Conservation (phyloP, 2,329 filamentous ascomycete genomes). For the Bipolaris gigantea region DNA sequence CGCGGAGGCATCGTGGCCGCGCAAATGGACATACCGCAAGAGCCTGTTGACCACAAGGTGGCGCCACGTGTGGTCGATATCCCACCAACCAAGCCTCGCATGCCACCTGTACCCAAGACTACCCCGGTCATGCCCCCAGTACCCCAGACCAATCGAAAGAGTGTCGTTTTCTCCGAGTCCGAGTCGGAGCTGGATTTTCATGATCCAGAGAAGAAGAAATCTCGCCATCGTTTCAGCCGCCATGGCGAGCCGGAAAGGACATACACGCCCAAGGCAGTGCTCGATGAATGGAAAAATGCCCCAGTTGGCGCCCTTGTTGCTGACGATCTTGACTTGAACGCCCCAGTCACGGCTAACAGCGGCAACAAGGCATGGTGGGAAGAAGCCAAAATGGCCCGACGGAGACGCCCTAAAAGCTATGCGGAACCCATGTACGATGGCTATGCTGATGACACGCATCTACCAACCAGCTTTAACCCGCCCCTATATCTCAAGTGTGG, state of each 20-base stretch:
- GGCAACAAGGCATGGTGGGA: conserved; percentile 74
- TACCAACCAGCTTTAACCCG: conserved; percentile 77
- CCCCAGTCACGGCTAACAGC: conserved; percentile 31
- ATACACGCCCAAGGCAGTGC: conserved; percentile 62
- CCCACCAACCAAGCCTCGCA: conserved; percentile 24
- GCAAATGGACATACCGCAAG: conserved; percentile 45
- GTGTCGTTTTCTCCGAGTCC: conserved; percentile 46
- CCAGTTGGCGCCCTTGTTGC: conserved; percentile 44
- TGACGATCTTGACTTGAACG: conserved; percentile 50
- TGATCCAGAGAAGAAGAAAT: conserved; percentile 32
- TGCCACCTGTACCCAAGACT: conserved; percentile 25
- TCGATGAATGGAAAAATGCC: conserved; percentile 59
- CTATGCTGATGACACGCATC: conserved; percentile 66
- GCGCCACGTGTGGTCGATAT: conserved; percentile 38
- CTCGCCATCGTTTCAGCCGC: conserved; percentile 40
- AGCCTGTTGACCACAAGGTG: conserved; percentile 43
- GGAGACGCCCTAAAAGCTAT: conserved; percentile 41
- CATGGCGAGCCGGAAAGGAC: conserved; percentile 49
- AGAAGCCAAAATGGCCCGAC: conserved; percentile 51
- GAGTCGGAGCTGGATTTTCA: conserved; percentile 27
- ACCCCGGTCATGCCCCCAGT: conserved; percentile 20
- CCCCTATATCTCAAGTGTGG: conserved; percentile 85
- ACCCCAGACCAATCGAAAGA: conserved; percentile 42
- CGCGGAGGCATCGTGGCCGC: conserved; percentile 41
- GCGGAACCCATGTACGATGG: conserved; percentile 62